Evolutionary conservation across 1,139 yeast genomes (phyloP).

Genomic region (Hyphopichia fennica): DNA sequence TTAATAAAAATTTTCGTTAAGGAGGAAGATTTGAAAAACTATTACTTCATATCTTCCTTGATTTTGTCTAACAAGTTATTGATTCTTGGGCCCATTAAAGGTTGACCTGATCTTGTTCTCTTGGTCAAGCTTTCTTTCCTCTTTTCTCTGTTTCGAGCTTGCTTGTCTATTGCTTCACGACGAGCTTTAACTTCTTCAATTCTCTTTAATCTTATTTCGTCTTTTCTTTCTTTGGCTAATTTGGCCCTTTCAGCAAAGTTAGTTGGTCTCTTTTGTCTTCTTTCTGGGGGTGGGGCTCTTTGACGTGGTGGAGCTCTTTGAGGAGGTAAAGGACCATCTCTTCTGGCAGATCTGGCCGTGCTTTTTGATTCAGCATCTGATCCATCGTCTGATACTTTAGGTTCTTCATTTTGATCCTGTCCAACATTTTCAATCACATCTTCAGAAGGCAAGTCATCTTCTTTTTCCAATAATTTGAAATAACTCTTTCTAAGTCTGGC

Average conservation of each 20-base stretch:
- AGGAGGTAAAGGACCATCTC: slow-evolving; percentile 3
- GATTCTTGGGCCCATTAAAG: slow-evolving; percentile 87
- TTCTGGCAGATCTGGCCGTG: neutral
- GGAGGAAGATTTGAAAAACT: neutral
- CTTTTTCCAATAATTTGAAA: slow-evolving; percentile 74
- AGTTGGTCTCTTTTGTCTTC: slow-evolving; percentile 19
- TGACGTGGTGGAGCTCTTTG: slow-evolving; percentile 2
- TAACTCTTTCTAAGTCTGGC: slow-evolving; percentile 84
- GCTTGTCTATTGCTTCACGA: slow-evolving; percentile 20
- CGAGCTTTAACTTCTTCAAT: slow-evolving; percentile 28
- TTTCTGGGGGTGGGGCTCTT: slow-evolving; percentile 3
- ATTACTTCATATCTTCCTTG: slow-evolving; percentile 38
- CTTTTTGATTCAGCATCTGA: slow-evolving; percentile 2
- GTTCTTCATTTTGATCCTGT: slow-evolving; percentile 5
- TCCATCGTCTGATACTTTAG: neutral
- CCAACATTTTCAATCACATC: slow-evolving; percentile 2
- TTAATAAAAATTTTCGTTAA: neutral
- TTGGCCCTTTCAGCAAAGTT: slow-evolving; percentile 49
- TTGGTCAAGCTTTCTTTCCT: slow-evolving; percentile 54
- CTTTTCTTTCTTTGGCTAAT: slow-evolving; percentile 44
- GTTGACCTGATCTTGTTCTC: slow-evolving; percentile 78
- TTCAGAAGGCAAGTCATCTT: slow-evolving; percentile 37
- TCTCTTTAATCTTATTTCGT: slow-evolving; percentile 31
- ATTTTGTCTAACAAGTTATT: slow-evolving; percentile 77
- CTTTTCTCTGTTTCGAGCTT: slow-evolving; percentile 32